These are phyloP conservation scores for Cutaneotrichosporon sp. DNA, from an alignment of 1,284 basidiomycete species.

Conservation along the genomic window DNA sequence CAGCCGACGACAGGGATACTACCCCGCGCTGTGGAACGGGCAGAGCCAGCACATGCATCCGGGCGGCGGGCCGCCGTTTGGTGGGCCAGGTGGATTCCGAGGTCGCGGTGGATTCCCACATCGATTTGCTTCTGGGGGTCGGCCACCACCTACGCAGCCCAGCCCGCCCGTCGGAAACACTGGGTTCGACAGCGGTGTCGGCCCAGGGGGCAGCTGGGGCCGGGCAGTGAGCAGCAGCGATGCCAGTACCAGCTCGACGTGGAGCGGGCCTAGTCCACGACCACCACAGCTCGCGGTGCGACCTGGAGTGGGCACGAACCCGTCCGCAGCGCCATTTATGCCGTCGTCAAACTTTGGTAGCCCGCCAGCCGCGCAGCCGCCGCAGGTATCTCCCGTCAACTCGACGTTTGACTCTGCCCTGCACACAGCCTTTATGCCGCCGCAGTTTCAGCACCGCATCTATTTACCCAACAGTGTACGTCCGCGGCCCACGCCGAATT, in stretches of 20 bases:
- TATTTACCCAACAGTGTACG: conserved; percentile 42
- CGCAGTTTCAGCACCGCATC: conserved; percentile 47
- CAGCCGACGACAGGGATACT: conserved; percentile 19
- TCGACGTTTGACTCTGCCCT: conserved; percentile 21
- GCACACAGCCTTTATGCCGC: conserved; percentile 45
- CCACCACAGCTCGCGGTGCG: neutral
- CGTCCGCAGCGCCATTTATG: conserved; percentile 36
- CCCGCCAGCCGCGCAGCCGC: neutral
- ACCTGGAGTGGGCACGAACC: conserved; percentile 26
- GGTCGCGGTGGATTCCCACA: conserved; percentile 33
- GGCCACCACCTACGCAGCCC: conserved; percentile 2
- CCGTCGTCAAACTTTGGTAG: conserved; percentile 18
- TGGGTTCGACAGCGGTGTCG: conserved; percentile 1
- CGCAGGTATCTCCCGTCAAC: neutral
- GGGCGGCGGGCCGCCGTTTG: neutral
- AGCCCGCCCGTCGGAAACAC: conserved; percentile 4
- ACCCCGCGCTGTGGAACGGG: conserved; percentile 7
- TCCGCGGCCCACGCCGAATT: conserved; percentile 38
- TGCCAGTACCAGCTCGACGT: conserved; percentile 1
- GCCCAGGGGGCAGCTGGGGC: too few relatives aligned
- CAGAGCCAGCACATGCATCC: conserved; percentile 1
- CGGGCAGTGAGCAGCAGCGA: too few relatives aligned
- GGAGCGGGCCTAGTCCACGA: conserved; percentile 7
- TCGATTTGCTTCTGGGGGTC: conserved; percentile 35
- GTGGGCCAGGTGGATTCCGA: conserved; percentile 23